Evolutionary conservation across 306 rosid species (phyloP), one percentile per base, ranked within the genome.

Genomic region (Pterocarpus macrocarpus): DNA sequence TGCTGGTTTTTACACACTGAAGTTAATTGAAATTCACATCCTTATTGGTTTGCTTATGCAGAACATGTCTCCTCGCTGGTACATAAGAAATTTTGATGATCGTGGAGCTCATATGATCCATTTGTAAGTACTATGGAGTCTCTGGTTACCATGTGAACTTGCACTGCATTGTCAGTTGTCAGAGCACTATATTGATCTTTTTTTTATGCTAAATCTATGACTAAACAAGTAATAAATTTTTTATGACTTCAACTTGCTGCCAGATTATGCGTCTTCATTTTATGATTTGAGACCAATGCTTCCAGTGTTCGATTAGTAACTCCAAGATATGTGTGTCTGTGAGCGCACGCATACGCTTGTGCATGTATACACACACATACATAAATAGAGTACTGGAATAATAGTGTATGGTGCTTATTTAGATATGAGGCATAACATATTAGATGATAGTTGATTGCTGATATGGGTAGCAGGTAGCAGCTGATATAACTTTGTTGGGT

Each of bases 21-120:
- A 79, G 65, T 81, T 62, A 15, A 62, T 67, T 74, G 47, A 65
- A 69, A 36, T 61, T 73, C 44, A 43, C 71, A 49, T 64, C 53
- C 81, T 62, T 68, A 39, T 50, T 71, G 68, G 69, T 87, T 79
- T 69, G 68, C 56, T 64, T 80, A 33, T 89, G 73, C 89, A 93
- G 97, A 90, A 79, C 83, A 88, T 89, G 90, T 91, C 89, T n/a
- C 96, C 97, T 67, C 94, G 96, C 53, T 93, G 97, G 97, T 93
- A 91, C 86, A 84, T 93, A 66, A 85, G 90, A 83, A 93, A 93
- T 82, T 93, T 87, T 67, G 89, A 86, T 53, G 91, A 88, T 63
- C 39, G 16, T 36, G 86, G 83, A 84, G 91, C 88, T 79, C 71
- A 52, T 35, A 93, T 93, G 97, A 84, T 90, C 67, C 97, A 93